Evolutionary conservation across 176 grass and related monocot genomes (phyloP), one percentile per base, ranked within the genome.

Genomic region (Phoenix dactylifera): DNA sequence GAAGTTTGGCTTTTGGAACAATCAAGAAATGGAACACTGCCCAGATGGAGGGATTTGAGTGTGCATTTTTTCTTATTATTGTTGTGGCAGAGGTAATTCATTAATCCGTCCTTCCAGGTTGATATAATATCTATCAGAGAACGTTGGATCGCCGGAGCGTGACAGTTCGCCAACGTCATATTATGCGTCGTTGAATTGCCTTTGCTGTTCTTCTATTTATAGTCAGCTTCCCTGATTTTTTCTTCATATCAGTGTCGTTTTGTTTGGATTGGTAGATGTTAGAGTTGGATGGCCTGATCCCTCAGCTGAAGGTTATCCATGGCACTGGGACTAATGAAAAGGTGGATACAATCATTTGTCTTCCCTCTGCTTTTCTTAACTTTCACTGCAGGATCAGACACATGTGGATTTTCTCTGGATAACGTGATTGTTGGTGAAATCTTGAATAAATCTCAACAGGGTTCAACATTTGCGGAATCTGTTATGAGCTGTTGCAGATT

Each of bases 311-410:
- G 29, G 78, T 97, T 52, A 76, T 97, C 71, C 93, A 97, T 24
- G 87, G 88, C 60, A 84, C 87, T 0, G 93, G 93, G 29, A 88
- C 93, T 15, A 97, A 97, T 72, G 87, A 87, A 39, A 92, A 97
- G 87, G 87, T 92, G 57, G 51, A 35, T 51, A 15, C 59, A 58
- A n/a, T 25, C 10, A 17, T 56, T 26, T 16, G 3, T 20, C 18
- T 55, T 48, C 16, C 16, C 35, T 44, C 7, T 58, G 28, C 15
- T 63, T 49, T 63, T 64, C 17, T 22, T 44, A 9, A 12, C 35
- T 44, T 14, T 30, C 28, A 30, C 28, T 30, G 28, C 28, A 30
- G 28, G 28, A 30, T 30, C 4, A 20, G 20, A 20, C 20, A 20
- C 20, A 20, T 20, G 28, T 30, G 28, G 35, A 44, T 10, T 44